A percentile compares a stretch with the other conserved stretches of the same genome.
These are phyloP conservation scores for Venturia pyrina DNA, from an alignment of 2,329 filamentous ascomycete species.

Conservation along the genomic window DNA sequence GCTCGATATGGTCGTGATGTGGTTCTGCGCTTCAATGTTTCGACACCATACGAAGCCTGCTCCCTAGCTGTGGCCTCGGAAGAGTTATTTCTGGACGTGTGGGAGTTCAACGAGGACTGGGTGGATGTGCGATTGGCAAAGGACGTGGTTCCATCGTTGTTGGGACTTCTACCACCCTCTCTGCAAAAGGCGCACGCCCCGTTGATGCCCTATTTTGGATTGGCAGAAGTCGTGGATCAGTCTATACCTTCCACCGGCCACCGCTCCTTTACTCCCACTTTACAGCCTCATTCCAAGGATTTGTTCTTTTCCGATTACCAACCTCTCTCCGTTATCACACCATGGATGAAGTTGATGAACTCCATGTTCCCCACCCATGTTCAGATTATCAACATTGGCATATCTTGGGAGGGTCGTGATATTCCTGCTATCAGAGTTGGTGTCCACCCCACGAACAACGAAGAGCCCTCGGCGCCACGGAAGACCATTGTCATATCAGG, in stretches of 20 bases:
- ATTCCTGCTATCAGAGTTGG: conserved; percentile 76
- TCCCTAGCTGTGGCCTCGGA: conserved; percentile 64
- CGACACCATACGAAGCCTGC: conserved; percentile 54
- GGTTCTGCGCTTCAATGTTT: conserved; percentile 82
- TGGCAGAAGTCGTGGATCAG: conserved; percentile 57
- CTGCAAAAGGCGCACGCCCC: conserved; percentile 62
- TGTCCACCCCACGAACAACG: conserved; percentile 40
- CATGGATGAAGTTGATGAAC: conserved; percentile 83
- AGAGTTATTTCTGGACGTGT: conserved; percentile 76
- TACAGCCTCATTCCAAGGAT: conserved; percentile 43
- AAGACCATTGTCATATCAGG: conserved; percentile 76
- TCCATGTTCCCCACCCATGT: conserved; percentile 84
- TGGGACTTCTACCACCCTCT: conserved; percentile 66
- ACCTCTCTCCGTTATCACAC: conserved; percentile 70
- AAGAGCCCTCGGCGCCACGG: conserved; percentile 32
- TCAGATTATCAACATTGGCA: conserved; percentile 63
- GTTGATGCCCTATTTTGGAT: conserved; percentile 59
- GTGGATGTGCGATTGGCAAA: conserved; percentile 75
- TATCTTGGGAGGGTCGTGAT: conserved; percentile 77
- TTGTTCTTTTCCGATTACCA: conserved; percentile 93
- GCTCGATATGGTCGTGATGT: conserved; percentile 26
- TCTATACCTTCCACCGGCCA: conserved; percentile 16
- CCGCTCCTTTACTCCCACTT: conserved; percentile 22
- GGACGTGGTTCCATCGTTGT: conserved; percentile 63
- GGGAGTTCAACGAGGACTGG: conserved; percentile 72